Evolutionary conservation across 2,329 filamentous ascomycete genomes (phyloP).

Genomic region (Graphilbum ipis-grandicollis): DNA sequence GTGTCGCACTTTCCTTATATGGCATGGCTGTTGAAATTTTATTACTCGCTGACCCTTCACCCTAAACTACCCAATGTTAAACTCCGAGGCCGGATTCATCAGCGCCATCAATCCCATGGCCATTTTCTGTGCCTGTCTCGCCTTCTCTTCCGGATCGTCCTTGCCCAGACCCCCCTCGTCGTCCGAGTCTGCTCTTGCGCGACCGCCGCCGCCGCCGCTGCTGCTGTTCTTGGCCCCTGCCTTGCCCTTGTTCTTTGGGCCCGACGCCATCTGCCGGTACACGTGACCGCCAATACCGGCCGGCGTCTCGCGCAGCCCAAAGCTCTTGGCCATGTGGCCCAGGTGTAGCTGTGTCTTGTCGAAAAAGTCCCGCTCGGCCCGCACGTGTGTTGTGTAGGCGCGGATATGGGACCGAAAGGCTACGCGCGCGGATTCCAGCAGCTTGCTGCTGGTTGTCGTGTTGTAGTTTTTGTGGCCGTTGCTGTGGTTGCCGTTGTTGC

Average conservation of each 20-base stretch:
- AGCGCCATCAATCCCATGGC: constrained; percentile 13
- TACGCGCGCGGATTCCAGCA: constrained; percentile 65
- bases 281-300: constrained; percentile 55
- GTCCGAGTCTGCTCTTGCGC: constrained; percentile 4
- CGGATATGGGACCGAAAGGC: constrained; percentile 86
- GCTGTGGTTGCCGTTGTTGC: constrained; percentile 6
- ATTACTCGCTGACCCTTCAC: too few relatives aligned
- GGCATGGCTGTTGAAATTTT: not conserved
- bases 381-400: constrained; percentile 74
- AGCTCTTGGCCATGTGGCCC: constrained; percentile 87
- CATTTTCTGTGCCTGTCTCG: constrained; percentile 16
- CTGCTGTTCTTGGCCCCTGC: constrained; percentile 6
- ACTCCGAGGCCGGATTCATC: constrained; percentile 10
- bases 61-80: constrained; percentile 11
- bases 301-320: constrained; percentile 75
- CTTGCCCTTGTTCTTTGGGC: constrained; percentile 9
- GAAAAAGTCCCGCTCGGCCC: constrained; percentile 71
- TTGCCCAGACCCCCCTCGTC: constrained; percentile 19
- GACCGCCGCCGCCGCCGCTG: constrained; percentile 12
- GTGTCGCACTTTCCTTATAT: too few relatives aligned
- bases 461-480: constrained; percentile 2
- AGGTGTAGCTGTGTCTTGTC: constrained; percentile 84
- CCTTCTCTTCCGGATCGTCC: constrained; percentile 39
- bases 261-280: constrained; percentile 22
- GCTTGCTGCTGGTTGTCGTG: constrained; percentile 22